Percentiles rank a stretch among this genome's conserved stretches.
phyloP scores from a whole-genome alignment of 768 basidiomycete genomes.

The Termitomyces sp. region DNA sequence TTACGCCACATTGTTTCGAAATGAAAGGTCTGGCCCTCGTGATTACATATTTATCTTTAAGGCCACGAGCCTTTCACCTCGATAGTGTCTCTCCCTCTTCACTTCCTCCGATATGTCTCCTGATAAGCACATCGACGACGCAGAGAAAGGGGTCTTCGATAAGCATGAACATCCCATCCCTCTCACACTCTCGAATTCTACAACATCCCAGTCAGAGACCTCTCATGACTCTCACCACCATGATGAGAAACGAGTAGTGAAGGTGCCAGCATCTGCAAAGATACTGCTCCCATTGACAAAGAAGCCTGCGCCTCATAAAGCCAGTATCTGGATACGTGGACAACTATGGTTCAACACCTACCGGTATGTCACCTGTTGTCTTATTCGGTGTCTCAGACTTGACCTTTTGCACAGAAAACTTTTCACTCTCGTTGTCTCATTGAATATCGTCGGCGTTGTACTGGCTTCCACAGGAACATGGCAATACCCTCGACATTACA shows the following conservation, averaged over 20 bases:
- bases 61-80: constrained; percentile 1
- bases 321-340: constrained; percentile 51
- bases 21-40: constrained; percentile 11
- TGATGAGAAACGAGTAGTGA: background rate
- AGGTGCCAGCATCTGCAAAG: background rate
- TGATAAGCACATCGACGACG: constrained; percentile 24
- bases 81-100: background rate
- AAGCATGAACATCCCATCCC: constrained; percentile 21
- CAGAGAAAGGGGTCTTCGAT: constrained; percentile 30
- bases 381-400: background rate
- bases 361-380: constrained; percentile 34
- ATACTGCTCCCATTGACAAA: constrained; percentile 12
- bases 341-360: constrained; percentile 79
- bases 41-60: constrained; percentile 15
- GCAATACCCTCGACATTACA: constrained; percentile 60
- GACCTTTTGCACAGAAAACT: constrained; percentile 49
- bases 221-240: background rate
- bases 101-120: constrained; percentile 12
- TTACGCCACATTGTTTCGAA: constrained; percentile 25
- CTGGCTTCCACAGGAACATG: constrained; percentile 60
- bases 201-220: constrained; percentile 8
- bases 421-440: constrained; percentile 51
- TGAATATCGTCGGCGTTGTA: constrained; percentile 57
- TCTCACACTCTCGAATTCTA: constrained; percentile 12
- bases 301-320: constrained; percentile 26